Percentiles rank a stretch among this genome's conserved stretches.
Conservation (phyloP, 176 grass and related monocot genomes). For the Alopecurus myosuroides region DNA sequence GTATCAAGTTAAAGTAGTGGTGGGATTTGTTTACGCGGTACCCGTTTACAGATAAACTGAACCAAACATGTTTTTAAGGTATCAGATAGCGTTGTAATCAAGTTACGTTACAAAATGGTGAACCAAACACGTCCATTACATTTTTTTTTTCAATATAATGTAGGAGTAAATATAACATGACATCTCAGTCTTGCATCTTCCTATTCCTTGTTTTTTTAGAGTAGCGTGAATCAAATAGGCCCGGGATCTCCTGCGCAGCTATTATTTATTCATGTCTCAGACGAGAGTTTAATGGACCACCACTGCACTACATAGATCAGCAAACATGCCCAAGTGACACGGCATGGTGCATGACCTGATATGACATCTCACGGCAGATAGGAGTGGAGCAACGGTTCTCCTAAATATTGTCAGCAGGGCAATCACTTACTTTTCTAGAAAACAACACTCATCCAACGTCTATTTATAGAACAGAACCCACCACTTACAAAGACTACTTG, state of each 20-base stretch:
- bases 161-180: too few relatives aligned
- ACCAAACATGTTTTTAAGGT: too few relatives aligned
- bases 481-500: background rate
- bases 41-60: too few relatives aligned
- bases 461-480: constrained; percentile 3
- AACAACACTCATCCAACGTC: background rate
- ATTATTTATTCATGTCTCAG: background rate
- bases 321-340: background rate
- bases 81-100: too few relatives aligned
- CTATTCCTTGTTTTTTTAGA: background rate
- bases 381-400: background rate
- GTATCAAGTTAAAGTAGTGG: too few relatives aligned
- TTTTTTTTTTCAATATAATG: too few relatives aligned
- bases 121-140: too few relatives aligned
- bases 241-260: background rate
- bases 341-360: background rate
- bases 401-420: background rate
- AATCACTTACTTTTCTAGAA: background rate
- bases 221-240: background rate
- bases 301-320: background rate
- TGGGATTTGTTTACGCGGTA: too few relatives aligned
- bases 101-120: too few relatives aligned
- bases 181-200: background rate
- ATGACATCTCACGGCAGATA: background rate
- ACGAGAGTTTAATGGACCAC: background rate